These are phyloP conservation scores for Termitomyces sp. DNA, from an alignment of 1,284 basidiomycete genomes.

Conservation along the genomic window DNA sequence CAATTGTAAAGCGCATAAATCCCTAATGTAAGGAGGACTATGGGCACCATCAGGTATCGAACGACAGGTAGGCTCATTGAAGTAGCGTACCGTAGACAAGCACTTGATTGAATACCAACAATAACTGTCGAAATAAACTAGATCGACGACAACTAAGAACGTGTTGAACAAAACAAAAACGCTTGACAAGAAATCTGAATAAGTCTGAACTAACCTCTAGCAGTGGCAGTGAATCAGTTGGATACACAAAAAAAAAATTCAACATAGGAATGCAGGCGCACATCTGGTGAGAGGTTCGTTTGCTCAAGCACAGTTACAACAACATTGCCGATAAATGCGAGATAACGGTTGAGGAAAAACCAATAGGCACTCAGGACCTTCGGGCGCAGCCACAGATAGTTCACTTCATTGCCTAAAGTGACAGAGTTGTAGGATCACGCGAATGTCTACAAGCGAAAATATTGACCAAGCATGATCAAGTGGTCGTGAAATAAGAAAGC, in stretches of 20 bases:
- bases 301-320: conserved; percentile 29
- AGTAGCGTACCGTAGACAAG: conserved; percentile 34
- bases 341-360: conserved; percentile 42
- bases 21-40: conserved; percentile 35
- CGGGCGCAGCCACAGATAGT: conserved; percentile 36
- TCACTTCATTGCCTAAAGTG: conserved; percentile 33
- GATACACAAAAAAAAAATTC: too few species aligned
- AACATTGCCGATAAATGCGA: conserved; percentile 35
- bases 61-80: not conserved
- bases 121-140: conserved; percentile 31
- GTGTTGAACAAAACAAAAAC: too few species aligned
- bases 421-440: not conserved
- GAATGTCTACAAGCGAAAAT: not conserved
- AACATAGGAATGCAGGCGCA: conserved; percentile 11
- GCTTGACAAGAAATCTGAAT: too few species aligned
- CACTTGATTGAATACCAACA: conserved; percentile 36
- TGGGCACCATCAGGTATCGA: not conserved
- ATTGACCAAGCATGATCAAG: conserved; percentile 29
- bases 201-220: too few species aligned
- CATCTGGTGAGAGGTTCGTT: conserved; percentile 20
- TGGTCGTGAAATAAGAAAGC: conserved; percentile 37
- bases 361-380: conserved; percentile 32
- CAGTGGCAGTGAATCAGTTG: too few species aligned
- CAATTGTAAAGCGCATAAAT: conserved; percentile 38
- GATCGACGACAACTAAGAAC: conserved; percentile 19